Base-by-base conservation (phyloP, 805 yeast genomes). In the Monosporozyma aquatica region DNA sequence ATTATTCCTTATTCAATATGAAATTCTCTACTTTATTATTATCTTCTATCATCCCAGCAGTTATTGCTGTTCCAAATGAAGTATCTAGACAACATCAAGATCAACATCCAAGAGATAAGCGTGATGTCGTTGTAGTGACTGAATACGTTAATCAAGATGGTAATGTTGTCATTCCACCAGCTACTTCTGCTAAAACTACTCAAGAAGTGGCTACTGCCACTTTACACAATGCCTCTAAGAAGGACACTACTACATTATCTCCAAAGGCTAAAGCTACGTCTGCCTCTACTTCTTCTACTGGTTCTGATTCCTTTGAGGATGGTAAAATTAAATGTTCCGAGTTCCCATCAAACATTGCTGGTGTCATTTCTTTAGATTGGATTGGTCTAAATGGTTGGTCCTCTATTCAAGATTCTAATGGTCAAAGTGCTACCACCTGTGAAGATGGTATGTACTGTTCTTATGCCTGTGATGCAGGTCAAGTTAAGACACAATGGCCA, bases 401-500 rank as follows among this genome's bases (percentile, higher is more conserved):
- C 25, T 61, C 64, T 15, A 49, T 63, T 37, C 58, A 56, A 52
- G 50, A 54, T 49, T 29, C 50, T 36, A 54, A 57, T 47, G 78
- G 86, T 49, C 75, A 86, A 48, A 72, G 82, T 41, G 70, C 74
- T 43, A 64, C 70, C 38, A 57, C 74, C 37, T 90, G 98, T 74
- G 64, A 70, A 49, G 96, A 89, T 54, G 97, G 97, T 45, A 76
- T 76, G 58, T 87, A 85, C 79, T 90, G 98, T 71, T 90, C 97
- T 46, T 90, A 90, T 68, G 95, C 97, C 46, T 90, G 98, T 73
- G 94, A 87, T 72, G 79, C 96, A 34, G 98, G 97, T 76, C 86
- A 87, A 95, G 86, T 97, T 59, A 90, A 90, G 79, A 87, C 97
- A 43, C 98, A 90, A 72, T 90, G 95, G 95, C 97, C 97, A 49